Evolutionary conservation across 2,329 filamentous ascomycete genomes (phyloP).

Genomic region (Botrytis squamosa): DNA sequence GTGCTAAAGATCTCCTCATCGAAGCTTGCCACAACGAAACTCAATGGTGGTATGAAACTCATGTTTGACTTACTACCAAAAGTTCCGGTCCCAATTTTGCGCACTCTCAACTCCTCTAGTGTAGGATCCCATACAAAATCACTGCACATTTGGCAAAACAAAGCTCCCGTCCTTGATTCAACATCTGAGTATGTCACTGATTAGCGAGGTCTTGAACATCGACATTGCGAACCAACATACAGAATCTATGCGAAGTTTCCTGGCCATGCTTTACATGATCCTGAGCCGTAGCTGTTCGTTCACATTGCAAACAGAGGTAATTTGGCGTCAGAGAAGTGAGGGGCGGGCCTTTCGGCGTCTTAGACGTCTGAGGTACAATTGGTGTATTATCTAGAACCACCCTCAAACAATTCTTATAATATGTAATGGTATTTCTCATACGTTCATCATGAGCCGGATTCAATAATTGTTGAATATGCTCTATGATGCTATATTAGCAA

Average conservation of each 20-base stretch:
- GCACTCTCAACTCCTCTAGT: constrained; percentile 70
- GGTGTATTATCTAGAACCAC: constrained; percentile 67
- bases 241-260: constrained; percentile 71
- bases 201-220: not conserved
- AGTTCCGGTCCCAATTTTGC: constrained; percentile 66
- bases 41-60: not conserved
- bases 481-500: constrained; percentile 45
- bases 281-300: constrained; percentile 64
- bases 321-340: constrained; percentile 64
- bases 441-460: constrained; percentile 56
- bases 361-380: constrained; percentile 64
- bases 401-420: constrained; percentile 70
- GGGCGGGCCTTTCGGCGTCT: constrained; percentile 53
- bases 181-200: constrained; percentile 55
- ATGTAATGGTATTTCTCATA: constrained; percentile 65
- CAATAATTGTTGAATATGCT: constrained; percentile 70
- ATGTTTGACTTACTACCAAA: constrained; percentile 55
- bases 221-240: constrained; percentile 46
- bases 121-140: constrained; percentile 83
- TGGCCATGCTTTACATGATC: constrained; percentile 66
- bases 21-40: not conserved
- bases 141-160: constrained; percentile 80
- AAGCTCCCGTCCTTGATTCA: constrained; percentile 70
- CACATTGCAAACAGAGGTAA: constrained; percentile 73
- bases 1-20: not conserved